Base-by-base conservation (phyloP, 2,329 filamentous ascomycete genomes). In the Xylogone sp. region DNA sequence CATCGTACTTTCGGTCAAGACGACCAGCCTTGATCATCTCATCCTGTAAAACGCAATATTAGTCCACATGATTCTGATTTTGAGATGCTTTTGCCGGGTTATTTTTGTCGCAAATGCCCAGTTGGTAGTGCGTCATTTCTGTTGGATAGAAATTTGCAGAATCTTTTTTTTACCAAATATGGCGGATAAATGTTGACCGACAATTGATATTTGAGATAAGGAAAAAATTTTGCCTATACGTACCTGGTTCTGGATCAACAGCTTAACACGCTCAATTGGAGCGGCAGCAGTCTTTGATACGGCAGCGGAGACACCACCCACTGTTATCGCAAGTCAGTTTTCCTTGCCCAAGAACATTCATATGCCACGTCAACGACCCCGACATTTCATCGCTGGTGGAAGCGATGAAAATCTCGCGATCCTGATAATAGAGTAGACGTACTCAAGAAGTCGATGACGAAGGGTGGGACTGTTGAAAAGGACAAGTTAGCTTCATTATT, bases 261-360 rank as follows among this genome's bases (percentile, higher is more conserved):
- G 94, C 92, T 99, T 99, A 81, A 99, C 88, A 91, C 94, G 94
- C 92, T 99, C 94, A 70, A 99, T 99, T 79, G 94, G 94, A 80
- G 94, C 94, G 74, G 94, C 94, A 72, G 94, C 94, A 67, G 94
- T 99, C 91, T 99, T 99, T 75, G 94, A 99, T 87, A 99, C 92
- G 78, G 94, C 94, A 78, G 94, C 94, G 73, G 94, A 97, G 68
- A 99, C 88, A 97, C 94, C 94, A 88, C 94, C 94, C 94, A 99
- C 91, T 96, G 68, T 71, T 67, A 62, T 69, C 65, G 66, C 54
- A 57, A 44, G 60, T 67, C 51, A 63, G 62, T 55, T 47, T 46
- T 18, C 48, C 46, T 53, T 12, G 45, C 34, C 31, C n/a, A 43
- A 47, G 50, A 44, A 42, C 21, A 43, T 43, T 47, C 27, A 52